Evolutionary conservation across 805 yeast species (phyloP).

Genomic region (Sungouiozyma intestinalis): DNA sequence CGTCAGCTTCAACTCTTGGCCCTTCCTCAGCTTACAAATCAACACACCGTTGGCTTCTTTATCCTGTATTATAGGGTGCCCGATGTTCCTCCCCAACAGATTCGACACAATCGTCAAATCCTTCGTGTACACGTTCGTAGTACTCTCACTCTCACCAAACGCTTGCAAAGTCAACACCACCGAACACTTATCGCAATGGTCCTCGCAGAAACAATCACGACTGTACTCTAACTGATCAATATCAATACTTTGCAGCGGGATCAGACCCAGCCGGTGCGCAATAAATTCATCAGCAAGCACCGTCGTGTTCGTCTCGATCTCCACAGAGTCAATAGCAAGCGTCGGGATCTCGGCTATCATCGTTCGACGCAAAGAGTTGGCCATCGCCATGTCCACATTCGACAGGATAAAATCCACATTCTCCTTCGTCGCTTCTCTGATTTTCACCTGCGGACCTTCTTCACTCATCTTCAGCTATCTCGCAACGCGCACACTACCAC

Average conservation of each 20-base stretch:
- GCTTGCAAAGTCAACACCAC: slow-evolving; percentile 82
- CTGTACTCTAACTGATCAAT: slow-evolving; percentile 79
- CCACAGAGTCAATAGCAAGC: slow-evolving; percentile 90
- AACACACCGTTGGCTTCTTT: slow-evolving; percentile 73
- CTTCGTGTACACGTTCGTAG: slow-evolving; percentile 82
- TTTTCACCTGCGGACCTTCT: slow-evolving; percentile 65
- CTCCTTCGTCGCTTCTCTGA: slow-evolving; percentile 75
- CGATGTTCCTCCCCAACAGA: slow-evolving; percentile 39
- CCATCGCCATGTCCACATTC: slow-evolving; percentile 80
- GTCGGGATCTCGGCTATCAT: slow-evolving; percentile 97
- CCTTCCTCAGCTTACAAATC: slow-evolving; percentile 81
- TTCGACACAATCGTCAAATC: slow-evolving; percentile 47
- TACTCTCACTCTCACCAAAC: slow-evolving; percentile 76
- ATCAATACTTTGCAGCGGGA: slow-evolving; percentile 78
- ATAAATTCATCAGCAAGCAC: slow-evolving; percentile 96
- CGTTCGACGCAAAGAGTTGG: slow-evolving; percentile 83
- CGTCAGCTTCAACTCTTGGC: slow-evolving; percentile 78
- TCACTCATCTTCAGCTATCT: slow-evolving; percentile 28
- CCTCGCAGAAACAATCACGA: slow-evolving; percentile 96
- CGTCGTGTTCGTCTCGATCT: slow-evolving; percentile 83
- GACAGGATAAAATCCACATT: slow-evolving; percentile 83
- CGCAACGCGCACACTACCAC: too few species aligned
- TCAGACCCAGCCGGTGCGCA: slow-evolving; percentile 85
- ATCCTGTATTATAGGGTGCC: slow-evolving; percentile 80
- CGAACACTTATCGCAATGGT: slow-evolving; percentile 90